phyloP scores from a whole-genome alignment of 139 green algal genomes.

The Chlamydomonas asymmetrica region DNA sequence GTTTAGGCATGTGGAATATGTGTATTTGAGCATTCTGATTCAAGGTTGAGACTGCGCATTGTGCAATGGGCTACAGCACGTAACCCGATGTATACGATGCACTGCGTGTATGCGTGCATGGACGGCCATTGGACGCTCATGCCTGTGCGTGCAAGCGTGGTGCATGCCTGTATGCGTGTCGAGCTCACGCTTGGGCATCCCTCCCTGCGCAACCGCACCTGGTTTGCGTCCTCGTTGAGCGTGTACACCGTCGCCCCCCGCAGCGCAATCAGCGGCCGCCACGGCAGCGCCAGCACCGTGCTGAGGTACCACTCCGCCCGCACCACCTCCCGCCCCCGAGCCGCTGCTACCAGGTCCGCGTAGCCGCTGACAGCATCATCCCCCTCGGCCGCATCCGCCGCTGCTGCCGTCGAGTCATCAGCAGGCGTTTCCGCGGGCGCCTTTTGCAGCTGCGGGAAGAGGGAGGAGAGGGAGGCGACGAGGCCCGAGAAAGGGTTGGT shows the following conservation, averaged over 20 bases:
- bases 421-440: no score
- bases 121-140: neutral
- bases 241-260: constrained; percentile 54
- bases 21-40: no score
- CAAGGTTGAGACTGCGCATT: no score
- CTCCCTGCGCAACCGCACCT: constrained; percentile 1
- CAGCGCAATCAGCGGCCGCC: constrained; percentile 57
- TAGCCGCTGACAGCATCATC: constrained; percentile 6
- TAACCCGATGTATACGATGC: no score
- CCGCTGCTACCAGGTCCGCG: neutral
- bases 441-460: neutral
- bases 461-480: neutral
- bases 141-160: neutral
- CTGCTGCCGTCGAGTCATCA: no score
- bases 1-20: no score
- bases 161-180: neutral
- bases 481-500: neutral
- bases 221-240: constrained; percentile 36
- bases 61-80: no score
- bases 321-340: constrained; percentile 10
- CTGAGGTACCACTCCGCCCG: constrained; percentile 50
- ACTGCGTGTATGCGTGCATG: no score
- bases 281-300: constrained; percentile 54
- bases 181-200: neutral
- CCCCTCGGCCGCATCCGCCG: no score